Evolutionary conservation across 2,329 filamentous ascomycete species (phyloP).

Genomic region (Massarina eburnea): DNA sequence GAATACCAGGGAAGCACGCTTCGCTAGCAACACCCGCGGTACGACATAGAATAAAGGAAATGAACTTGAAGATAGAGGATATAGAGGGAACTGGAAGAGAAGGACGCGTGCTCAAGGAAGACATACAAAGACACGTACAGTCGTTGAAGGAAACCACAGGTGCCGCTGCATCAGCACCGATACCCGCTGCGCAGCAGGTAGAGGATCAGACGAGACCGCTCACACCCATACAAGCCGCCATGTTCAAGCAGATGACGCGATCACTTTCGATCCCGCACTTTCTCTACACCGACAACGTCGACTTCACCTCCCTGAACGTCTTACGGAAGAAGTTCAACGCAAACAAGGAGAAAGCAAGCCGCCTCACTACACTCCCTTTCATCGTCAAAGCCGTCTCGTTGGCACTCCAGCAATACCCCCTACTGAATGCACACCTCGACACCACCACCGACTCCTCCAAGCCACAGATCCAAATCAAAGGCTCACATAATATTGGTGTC

Average conservation of each 20-base stretch:
- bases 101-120: conserved; percentile 88
- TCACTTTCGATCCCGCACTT: conserved; percentile 93
- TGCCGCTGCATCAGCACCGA: conserved; percentile 32
- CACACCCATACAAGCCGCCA: conserved; percentile 79
- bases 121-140: conserved; percentile 60
- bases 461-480: conserved; percentile 75
- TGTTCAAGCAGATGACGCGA: conserved; percentile 97
- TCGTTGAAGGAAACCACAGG: conserved; percentile 21
- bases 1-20: conserved; percentile 63
- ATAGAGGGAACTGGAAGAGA: conserved; percentile 86
- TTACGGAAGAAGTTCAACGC: conserved; percentile 75
- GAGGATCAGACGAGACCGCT: conserved; percentile 70
- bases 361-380: conserved; percentile 89
- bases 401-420: conserved; percentile 76
- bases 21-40: conserved; percentile 89
- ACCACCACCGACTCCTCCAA: conserved; percentile 59
- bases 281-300: conserved; percentile 87
- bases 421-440: conserved; percentile 86
- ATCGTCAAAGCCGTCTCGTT: conserved; percentile 94
- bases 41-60: conserved; percentile 79
- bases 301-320: conserved; percentile 72
- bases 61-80: conserved; percentile 74
- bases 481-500: conserved; percentile 90
- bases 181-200: conserved; percentile 32
- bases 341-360: conserved; percentile 40